Evolutionary conservation across 2,329 filamentous ascomycete genomes (phyloP), one percentile per base, ranked within the genome.

Genomic region (Penicillium janthinellum): DNA sequence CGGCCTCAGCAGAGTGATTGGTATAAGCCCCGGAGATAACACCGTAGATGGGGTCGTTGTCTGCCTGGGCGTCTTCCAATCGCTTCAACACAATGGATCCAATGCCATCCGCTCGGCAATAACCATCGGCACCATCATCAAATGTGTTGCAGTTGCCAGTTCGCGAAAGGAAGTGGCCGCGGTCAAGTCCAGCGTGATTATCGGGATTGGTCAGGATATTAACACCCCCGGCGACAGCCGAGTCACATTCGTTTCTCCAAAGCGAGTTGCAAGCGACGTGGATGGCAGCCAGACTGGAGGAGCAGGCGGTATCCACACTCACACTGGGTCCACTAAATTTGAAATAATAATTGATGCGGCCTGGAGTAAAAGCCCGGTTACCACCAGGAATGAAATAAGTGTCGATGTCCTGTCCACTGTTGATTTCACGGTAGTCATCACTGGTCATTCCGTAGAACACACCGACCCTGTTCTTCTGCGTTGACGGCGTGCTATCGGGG

Each of bases 181-280:
- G 86, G 70, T 87, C 89, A 7, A 94, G 80, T 66, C 89, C 90
- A 11, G 88, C 83, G 77, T 91, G 91, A 79, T 90, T 90, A 73
- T 93, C 90, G 0, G 90, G 89, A 77, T 92, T 92, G 54, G 90
- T 92, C 76, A 92, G 81, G 60, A 92, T 64, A 53, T 90, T 92
- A 20, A 91, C 79, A 62, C 91, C 91, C 59, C 91, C 91, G 2
- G 90, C 89, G 34, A 92, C 86, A 1, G 90, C 91, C 10, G 89
- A 93, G 70, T 95, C 91, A 63, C 89, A 91, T 65, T 95, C 91
- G 56, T 88, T 87, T 5, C 85, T 84, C 84, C 88, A 89, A 10
- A 93, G 80, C 0, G 90, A 86, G 7, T 88, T 88, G 75, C 90
- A 93, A 4, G 86, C 85, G 1, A 90, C 78, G 65, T 91, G 87